Evolutionary conservation across 2,329 filamentous ascomycete species (phyloP).

Genomic region (Fusarium luffae): DNA sequence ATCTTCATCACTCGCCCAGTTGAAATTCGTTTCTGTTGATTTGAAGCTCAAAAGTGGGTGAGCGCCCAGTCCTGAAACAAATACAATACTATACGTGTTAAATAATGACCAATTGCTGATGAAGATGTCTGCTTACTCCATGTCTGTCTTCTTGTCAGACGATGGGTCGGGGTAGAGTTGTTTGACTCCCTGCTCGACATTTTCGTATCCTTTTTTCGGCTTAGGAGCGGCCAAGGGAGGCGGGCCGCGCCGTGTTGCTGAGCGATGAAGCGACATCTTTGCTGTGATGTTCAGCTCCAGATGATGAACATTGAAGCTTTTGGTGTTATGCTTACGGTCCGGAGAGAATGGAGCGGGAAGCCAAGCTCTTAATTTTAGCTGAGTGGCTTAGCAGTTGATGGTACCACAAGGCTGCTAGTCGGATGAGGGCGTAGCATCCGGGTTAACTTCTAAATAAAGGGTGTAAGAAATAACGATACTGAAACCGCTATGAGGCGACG

Average conservation of each 20-base stretch:
- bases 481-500: not conserved
- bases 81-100: slow-evolving; percentile 50
- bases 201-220: slow-evolving; percentile 50
- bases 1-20: slow-evolving; percentile 52
- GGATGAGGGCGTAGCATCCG: not conserved
- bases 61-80: slow-evolving; percentile 56
- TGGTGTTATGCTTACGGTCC: not conserved
- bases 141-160: slow-evolving; percentile 45
- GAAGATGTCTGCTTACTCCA: slow-evolving; percentile 44
- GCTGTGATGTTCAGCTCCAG: not conserved
- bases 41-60: slow-evolving; percentile 55
- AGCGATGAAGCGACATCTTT: slow-evolving; percentile 26
- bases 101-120: not conserved
- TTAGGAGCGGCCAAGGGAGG: slow-evolving; percentile 31
- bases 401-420: not conserved
- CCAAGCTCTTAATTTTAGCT: not conserved
- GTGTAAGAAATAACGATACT: not conserved
- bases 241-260: slow-evolving; percentile 40
- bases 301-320: not conserved
- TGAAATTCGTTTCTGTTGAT: slow-evolving; percentile 52
- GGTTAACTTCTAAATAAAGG: not conserved
- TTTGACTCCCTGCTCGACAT: slow-evolving; percentile 54
- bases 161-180: slow-evolving; percentile 50
- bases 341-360: not conserved
- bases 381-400: not conserved